A percentile compares a stretch with the other conserved stretches of the same genome.
Conservation (phyloP, 768 basidiomycete species). For the Hericium coralloides region DNA sequence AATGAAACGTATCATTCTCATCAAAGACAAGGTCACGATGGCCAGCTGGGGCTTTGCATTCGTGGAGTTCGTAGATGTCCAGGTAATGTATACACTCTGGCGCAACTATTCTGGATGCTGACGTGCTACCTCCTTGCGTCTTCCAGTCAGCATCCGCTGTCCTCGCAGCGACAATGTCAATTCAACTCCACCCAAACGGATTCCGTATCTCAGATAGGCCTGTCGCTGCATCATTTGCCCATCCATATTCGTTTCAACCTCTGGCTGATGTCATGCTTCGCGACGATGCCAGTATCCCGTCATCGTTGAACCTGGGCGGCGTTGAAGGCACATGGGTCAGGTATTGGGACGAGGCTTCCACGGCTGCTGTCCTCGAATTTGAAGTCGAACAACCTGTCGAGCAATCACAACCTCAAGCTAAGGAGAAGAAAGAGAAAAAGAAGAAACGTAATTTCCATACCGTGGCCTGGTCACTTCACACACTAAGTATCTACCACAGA, state of each 20-base stretch:
- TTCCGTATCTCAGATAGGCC: conserved; percentile 87
- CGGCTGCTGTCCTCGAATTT: conserved; percentile 67
- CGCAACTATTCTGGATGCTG: background rate
- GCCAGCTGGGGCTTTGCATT: conserved; percentile 93
- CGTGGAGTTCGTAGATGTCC: conserved; percentile 80
- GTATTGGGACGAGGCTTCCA: conserved; percentile 91
- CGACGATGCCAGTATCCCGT: conserved; percentile 68
- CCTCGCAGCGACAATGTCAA: conserved; percentile 80
- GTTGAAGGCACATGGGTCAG: conserved; percentile 65
- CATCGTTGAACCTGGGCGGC: conserved; percentile 62
- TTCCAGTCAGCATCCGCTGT: conserved; percentile 72
- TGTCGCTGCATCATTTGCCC: conserved; percentile 88
- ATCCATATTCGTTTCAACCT: conserved; percentile 83
- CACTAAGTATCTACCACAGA: background rate
- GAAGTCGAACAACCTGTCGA: conserved; percentile 57
- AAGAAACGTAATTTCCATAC: conserved; percentile 25
- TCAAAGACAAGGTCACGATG: conserved; percentile 82
- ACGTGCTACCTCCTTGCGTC: conserved; percentile 9
- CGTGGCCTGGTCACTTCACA: background rate
- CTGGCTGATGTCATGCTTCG: conserved; percentile 64
- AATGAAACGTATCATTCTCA: conserved; percentile 79
- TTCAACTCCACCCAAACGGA: conserved; percentile 82
- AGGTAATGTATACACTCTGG: conserved; percentile 38
- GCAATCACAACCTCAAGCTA: conserved; percentile 34
- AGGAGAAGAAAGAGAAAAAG: conserved; percentile 56